phyloP scores from a whole-genome alignment of 2,329 filamentous ascomycete species.

The Sphaerostilbella broomeana region DNA sequence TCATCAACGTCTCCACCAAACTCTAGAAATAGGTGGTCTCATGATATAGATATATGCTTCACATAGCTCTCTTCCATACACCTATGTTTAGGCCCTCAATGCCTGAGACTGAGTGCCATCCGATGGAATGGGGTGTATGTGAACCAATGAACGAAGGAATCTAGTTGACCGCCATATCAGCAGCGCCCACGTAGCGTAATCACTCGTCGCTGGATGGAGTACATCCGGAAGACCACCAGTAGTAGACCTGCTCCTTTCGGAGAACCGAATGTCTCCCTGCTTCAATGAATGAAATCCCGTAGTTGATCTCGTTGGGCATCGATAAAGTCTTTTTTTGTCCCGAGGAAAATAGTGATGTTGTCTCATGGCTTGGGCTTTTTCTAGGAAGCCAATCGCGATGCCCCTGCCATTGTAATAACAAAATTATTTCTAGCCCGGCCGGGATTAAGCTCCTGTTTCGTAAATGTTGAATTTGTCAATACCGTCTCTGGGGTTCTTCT shows the following conservation, averaged over 20 bases:
- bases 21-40: no score
- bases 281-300: conserved; percentile 7
- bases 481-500: conserved; percentile 33
- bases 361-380: no score
- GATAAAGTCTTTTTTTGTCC: conserved; percentile 15
- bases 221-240: no score
- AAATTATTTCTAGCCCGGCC: conserved; percentile 85
- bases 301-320: conserved; percentile 19
- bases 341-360: not conserved
- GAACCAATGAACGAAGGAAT: conserved; percentile 4
- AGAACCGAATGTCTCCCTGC: no score
- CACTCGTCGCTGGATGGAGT: no score
- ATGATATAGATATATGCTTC: no score
- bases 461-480: conserved; percentile 18
- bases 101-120: no score
- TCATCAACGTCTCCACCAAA: no score
- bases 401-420: conserved; percentile 58
- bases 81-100: no score
- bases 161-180: conserved; percentile 11
- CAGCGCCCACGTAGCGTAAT: no score
- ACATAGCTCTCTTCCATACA: no score
- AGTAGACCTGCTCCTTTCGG: no score
- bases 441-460: conserved; percentile 69
- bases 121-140: conserved; percentile 9
- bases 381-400: not conserved